A percentile compares a stretch with the other conserved stretches of the same genome.
phyloP scores from a whole-genome alignment of 345 rosid genomes.

The Camelina neglecta region DNA sequence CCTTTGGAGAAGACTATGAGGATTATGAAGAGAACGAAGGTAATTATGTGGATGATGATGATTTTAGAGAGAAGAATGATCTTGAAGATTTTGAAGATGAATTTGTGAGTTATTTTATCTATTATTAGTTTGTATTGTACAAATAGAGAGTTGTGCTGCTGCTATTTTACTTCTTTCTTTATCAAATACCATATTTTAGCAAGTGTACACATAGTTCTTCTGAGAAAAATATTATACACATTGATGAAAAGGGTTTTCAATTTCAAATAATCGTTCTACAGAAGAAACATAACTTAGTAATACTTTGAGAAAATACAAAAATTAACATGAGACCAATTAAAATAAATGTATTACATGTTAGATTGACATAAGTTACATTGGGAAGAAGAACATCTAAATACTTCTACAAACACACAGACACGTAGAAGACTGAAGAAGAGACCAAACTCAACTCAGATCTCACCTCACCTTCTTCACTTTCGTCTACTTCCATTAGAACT shows the following conservation, averaged over 20 bases:
- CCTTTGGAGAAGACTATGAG: constrained; percentile 38
- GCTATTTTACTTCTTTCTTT: background rate
- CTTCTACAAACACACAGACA: constrained; percentile 20
- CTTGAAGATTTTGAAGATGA: constrained; percentile 28
- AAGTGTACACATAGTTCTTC: background rate
- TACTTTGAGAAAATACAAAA: background rate
- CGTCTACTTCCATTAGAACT: constrained; percentile 63
- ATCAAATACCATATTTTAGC: background rate
- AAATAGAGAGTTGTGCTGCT: background rate
- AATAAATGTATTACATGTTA: constrained; percentile 35
- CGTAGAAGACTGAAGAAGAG: constrained; percentile 14
- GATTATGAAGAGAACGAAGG: background rate
- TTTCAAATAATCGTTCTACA: constrained; percentile 20
- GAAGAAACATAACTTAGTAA: background rate
- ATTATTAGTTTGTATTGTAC: constrained; percentile 24
- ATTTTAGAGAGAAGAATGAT: background rate
- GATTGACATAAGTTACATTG: constrained; percentile 15
- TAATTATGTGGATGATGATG: background rate
- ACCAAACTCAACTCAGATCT: constrained; percentile 27
- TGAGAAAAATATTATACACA: background rate
- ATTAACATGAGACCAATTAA: constrained; percentile 18
- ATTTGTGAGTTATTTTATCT: constrained; percentile 19
- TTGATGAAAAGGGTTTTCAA: constrained; percentile 2
- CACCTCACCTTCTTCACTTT: constrained; percentile 31
- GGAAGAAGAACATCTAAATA: constrained; percentile 33